Conservation (phyloP, 805 yeast species). For the Sungouiella blattae region DNA sequence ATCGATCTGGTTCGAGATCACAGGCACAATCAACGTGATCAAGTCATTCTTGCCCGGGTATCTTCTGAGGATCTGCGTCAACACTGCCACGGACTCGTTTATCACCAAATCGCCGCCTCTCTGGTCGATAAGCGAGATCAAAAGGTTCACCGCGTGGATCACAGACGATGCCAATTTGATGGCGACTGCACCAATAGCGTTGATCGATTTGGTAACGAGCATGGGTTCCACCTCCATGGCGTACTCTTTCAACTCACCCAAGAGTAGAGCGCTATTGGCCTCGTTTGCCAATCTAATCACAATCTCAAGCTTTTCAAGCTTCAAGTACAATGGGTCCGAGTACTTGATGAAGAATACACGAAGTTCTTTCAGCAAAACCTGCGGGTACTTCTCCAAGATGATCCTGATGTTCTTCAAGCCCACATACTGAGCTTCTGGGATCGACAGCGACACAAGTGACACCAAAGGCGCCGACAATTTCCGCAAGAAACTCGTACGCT, state of each 20-base stretch:
- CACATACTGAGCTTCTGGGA: slow-evolving; percentile 91
- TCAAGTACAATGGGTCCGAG: slow-evolving; percentile 76
- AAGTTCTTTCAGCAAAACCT: slow-evolving; percentile 69
- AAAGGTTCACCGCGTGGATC: slow-evolving; percentile 56
- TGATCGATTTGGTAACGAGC: slow-evolving; percentile 63
- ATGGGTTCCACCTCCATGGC: slow-evolving; percentile 83
- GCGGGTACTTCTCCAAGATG: slow-evolving; percentile 84
- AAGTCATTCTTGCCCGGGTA: slow-evolving; percentile 52
- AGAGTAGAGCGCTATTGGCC: slow-evolving; percentile 51
- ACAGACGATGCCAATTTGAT: slow-evolving; percentile 54
- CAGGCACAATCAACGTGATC: slow-evolving; percentile 51
- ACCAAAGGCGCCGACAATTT: slow-evolving; percentile 84
- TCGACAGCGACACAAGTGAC: slow-evolving; percentile 76
- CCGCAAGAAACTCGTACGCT: slow-evolving; percentile 47
- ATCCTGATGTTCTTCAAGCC: slow-evolving; percentile 88
- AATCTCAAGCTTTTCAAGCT: slow-evolving; percentile 73
- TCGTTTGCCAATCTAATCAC: slow-evolving; percentile 66
- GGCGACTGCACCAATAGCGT: slow-evolving; percentile 69
- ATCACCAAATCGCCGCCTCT: slow-evolving; percentile 59
- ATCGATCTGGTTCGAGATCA: slow-evolving; percentile 47
- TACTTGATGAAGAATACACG: slow-evolving; percentile 88
- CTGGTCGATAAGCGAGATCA: slow-evolving; percentile 56
- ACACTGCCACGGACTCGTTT: slow-evolving; percentile 58
- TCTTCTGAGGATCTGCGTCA: slow-evolving; percentile 65
- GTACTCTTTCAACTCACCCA: slow-evolving; percentile 74